phyloP scores from a whole-genome alignment of 495 filamentous ascomycete species.

The Lophium mytilinum region DNA sequence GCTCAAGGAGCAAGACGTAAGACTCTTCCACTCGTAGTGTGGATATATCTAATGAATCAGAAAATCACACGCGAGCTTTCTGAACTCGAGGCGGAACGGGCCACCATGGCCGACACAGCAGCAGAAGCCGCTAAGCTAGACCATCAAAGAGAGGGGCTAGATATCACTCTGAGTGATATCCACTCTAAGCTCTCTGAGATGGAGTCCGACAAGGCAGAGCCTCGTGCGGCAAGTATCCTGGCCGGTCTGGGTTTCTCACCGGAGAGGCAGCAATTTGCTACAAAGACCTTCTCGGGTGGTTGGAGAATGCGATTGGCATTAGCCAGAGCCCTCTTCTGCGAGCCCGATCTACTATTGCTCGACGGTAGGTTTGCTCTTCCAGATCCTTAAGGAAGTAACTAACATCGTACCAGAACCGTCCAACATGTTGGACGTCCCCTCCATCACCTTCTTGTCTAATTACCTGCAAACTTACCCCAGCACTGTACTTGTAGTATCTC shows the following conservation, averaged over 20 bases:
- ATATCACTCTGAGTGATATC: conserved; percentile 81
- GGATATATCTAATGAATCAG: conserved; percentile 36
- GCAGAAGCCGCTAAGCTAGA: conserved; percentile 77
- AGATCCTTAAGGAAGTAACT: neutral
- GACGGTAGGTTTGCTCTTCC: conserved; percentile 47
- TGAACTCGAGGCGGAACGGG: conserved; percentile 70
- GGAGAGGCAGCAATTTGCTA: conserved; percentile 86
- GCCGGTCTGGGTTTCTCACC: conserved; percentile 94
- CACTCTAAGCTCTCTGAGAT: conserved; percentile 92
- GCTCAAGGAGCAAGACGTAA: conserved; percentile 76
- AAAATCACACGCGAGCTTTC: conserved; percentile 76
- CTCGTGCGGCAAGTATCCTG: conserved; percentile 88
- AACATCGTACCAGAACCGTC: conserved; percentile 62
- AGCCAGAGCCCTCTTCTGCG: conserved; percentile 93
- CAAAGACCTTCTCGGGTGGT: conserved; percentile 98
- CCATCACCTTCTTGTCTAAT: conserved; percentile 97
- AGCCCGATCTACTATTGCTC: conserved; percentile 90
- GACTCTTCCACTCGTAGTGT: conserved; percentile 21
- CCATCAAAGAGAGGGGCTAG: conserved; percentile 78
- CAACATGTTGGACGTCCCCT: conserved; percentile 99
- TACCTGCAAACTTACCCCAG: conserved; percentile 93
- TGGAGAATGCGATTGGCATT: conserved; percentile 98
- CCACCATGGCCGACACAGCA: conserved; percentile 76
- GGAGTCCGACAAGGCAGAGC: conserved; percentile 98
- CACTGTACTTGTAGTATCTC: conserved; percentile 92